Percentiles rank a stretch among this genome's conserved stretches.
phyloP scores from a whole-genome alignment of 345 rosid species.

The Draba incana region DNA sequence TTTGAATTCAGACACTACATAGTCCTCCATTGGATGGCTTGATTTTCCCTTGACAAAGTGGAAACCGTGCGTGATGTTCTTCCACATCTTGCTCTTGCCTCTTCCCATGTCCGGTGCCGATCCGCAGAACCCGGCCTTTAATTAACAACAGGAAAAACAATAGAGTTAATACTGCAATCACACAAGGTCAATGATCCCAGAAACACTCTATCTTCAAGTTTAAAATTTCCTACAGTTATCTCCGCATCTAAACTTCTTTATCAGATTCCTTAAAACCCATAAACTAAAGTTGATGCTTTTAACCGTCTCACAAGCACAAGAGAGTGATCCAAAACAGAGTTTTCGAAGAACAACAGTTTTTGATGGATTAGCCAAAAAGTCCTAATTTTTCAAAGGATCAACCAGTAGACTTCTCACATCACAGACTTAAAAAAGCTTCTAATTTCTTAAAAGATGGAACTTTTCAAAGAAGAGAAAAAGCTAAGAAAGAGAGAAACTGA shows the following conservation, averaged over 20 bases:
- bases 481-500: not conserved
- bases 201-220: not conserved
- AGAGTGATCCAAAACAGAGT: not conserved
- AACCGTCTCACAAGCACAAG: constrained; percentile 1
- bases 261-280: not conserved
- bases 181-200: not conserved
- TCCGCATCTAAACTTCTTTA: not conserved
- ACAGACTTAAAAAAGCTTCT: not conserved
- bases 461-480: constrained; percentile 4
- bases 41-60: constrained; percentile 80
- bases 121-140: constrained; percentile 59
- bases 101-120: constrained; percentile 65
- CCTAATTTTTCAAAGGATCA: not conserved
- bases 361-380: too few relatives aligned
- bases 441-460: not conserved
- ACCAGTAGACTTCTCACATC: not conserved
- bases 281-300: not conserved
- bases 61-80: constrained; percentile 68
- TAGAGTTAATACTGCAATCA: not conserved
- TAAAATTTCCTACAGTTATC: not conserved
- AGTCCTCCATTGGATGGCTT: constrained; percentile 84
- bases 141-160: not conserved
- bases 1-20: constrained; percentile 63
- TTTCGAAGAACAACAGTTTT: too few relatives aligned
- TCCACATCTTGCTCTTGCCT: constrained; percentile 73